Conservation (phyloP, 768 basidiomycete species). For the Tylopilus felleus region DNA sequence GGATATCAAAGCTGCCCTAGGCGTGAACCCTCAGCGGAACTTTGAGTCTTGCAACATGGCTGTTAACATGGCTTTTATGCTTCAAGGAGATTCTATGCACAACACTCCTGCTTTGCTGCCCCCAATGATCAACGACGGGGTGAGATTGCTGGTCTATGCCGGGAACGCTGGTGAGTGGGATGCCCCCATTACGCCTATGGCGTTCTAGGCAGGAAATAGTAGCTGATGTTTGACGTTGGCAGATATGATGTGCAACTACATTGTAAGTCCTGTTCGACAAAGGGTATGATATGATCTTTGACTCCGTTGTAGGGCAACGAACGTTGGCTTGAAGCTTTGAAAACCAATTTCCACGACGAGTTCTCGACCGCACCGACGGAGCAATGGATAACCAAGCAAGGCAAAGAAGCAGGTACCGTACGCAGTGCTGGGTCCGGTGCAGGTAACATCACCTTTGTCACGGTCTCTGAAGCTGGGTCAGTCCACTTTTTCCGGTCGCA, state of each 20-base stretch:
- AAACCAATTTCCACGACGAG: conserved; percentile 58
- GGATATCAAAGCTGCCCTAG: conserved; percentile 73
- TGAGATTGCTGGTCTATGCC: conserved; percentile 86
- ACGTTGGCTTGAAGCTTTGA: conserved; percentile 66
- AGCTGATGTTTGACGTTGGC: conserved; percentile 14
- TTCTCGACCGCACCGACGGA: conserved; percentile 47
- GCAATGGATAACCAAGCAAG: conserved; percentile 56
- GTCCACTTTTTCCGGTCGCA: conserved; percentile 23
- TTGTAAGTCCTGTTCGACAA: conserved; percentile 38
- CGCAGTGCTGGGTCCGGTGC: conserved; percentile 64
- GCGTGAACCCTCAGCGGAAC: conserved; percentile 54
- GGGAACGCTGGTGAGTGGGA: conserved; percentile 66
- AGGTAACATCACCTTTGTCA: conserved; percentile 84
- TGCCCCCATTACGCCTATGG: neutral
- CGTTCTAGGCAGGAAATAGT: neutral
- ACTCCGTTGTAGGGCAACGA: conserved; percentile 58
- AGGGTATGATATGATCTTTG: neutral
- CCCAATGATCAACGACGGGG: conserved; percentile 75
- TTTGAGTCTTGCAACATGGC: conserved; percentile 77
- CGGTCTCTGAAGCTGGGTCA: conserved; percentile 77
- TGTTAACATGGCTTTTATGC: conserved; percentile 75
- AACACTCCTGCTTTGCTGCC: conserved; percentile 78
- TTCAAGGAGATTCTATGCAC: conserved; percentile 85
- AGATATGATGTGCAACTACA: conserved; percentile 89
- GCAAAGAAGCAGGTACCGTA: conserved; percentile 62